These are phyloP conservation scores for Remersonia thermophila DNA, from an alignment of 2,329 filamentous ascomycete genomes.

Conservation along the genomic window DNA sequence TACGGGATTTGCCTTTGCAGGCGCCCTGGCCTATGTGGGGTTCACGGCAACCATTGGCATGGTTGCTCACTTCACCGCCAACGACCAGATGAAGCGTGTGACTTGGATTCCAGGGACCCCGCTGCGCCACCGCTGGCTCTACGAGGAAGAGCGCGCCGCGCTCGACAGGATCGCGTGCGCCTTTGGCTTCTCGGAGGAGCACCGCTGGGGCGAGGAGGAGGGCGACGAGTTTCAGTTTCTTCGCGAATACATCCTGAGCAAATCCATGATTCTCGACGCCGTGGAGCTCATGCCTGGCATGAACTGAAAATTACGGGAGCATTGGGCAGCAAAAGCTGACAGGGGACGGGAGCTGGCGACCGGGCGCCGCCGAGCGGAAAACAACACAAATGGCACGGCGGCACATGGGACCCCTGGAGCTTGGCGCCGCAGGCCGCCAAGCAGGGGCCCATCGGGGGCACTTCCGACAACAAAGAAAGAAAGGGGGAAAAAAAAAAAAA, in stretches of 20 bases:
- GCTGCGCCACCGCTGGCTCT: conserved; percentile 68
- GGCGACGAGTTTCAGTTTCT: conserved; percentile 81
- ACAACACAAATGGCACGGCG: background rate
- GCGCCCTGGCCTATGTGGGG: conserved; percentile 70
- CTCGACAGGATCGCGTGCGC: conserved; percentile 75
- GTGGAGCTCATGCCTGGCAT: conserved; percentile 89
- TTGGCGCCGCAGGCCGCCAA: too few relatives aligned
- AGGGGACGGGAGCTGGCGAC: background rate
- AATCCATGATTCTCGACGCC: conserved; percentile 82
- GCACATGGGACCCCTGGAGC: background rate
- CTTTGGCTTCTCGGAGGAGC: conserved; percentile 80
- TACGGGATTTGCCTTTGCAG: conserved; percentile 66
- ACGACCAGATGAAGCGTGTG: conserved; percentile 90
- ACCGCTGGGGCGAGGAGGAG: conserved; percentile 77
- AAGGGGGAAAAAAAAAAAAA: background rate
- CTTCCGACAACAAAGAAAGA: too few relatives aligned
- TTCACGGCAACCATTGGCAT: conserved; percentile 73
- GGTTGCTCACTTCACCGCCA: conserved; percentile 72
- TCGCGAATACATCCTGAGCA: conserved; percentile 67
- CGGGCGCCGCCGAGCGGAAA: background rate
- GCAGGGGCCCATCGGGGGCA: too few relatives aligned
- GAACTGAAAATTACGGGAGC: conserved; percentile 26
- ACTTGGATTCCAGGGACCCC: conserved; percentile 79
- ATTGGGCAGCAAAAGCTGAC: background rate
- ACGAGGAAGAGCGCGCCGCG: conserved; percentile 81